A percentile compares a stretch with the other conserved stretches of the same genome.
phyloP scores from a whole-genome alignment of 768 basidiomycete genomes.

The Holtermannia corniformis region DNA sequence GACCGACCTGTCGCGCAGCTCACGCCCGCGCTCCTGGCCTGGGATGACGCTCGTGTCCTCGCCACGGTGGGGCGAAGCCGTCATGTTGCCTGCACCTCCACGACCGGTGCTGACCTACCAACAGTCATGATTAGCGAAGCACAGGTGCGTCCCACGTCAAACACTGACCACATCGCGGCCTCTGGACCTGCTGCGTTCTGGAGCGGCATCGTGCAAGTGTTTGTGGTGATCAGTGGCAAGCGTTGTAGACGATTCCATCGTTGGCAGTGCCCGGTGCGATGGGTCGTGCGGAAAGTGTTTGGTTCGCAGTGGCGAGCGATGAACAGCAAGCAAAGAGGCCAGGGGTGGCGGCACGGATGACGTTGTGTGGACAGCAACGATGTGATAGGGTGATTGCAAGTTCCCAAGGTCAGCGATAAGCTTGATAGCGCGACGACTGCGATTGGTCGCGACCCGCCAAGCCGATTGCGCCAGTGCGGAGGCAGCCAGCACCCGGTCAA shows the following conservation, averaged over 20 bases:
- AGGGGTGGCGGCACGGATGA: neutral
- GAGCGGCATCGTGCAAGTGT: neutral
- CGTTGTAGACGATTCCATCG: neutral
- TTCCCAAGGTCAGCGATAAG: neutral
- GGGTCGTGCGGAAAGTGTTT: neutral
- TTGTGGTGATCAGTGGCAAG: neutral
- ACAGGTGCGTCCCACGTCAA: neutral
- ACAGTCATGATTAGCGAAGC: neutral
- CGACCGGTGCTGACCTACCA: slow-evolving; percentile 34
- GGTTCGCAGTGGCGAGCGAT: neutral
- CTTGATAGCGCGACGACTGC: neutral
- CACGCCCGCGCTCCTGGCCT: slow-evolving; percentile 30
- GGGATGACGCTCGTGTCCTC: slow-evolving; percentile 22
- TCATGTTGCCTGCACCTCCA: slow-evolving; percentile 38
- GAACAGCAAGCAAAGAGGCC: neutral
- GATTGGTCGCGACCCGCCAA: too few species aligned
- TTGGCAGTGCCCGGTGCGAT: neutral
- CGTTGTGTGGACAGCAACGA: neutral
- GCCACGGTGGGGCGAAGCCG: slow-evolving; percentile 29
- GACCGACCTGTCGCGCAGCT: slow-evolving; percentile 17
- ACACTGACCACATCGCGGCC: neutral
- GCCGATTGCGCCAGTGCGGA: too few species aligned
- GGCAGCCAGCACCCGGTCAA: too few species aligned
- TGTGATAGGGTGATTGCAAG: too few species aligned
- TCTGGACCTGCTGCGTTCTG: neutral